Conservation (phyloP, 2,329 filamentous ascomycete genomes). For the Fusarium sp. region DNA sequence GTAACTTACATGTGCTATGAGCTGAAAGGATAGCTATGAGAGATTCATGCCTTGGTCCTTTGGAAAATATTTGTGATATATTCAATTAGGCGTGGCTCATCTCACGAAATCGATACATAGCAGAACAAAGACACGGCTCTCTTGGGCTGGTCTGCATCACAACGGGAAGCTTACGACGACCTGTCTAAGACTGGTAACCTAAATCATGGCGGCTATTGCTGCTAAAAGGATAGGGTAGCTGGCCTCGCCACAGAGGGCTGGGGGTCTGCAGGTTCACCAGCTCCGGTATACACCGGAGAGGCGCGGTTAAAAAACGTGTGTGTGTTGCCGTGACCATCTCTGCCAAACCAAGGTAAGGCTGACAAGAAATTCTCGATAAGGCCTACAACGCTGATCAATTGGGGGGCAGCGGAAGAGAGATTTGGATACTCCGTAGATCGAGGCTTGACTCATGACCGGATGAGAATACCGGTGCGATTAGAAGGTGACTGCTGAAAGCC, state of each 20-base stretch:
- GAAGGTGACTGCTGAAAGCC: constrained; percentile 3
- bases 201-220: constrained; percentile 29
- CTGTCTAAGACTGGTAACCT: constrained; percentile 17
- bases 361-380: constrained; percentile 20
- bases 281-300: constrained; percentile 34
- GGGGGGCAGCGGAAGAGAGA: constrained; percentile 3
- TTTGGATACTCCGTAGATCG: constrained; percentile 7
- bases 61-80: constrained; percentile 1
- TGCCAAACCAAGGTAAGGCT: constrained; percentile 34
- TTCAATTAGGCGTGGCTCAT: neutral
- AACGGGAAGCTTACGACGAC: constrained; percentile 23
- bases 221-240: constrained; percentile 23
- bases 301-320: constrained; percentile 22
- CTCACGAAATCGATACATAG: constrained; percentile 8
- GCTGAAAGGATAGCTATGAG: neutral
- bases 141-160: constrained; percentile 8
- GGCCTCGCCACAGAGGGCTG: constrained; percentile 13
- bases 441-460: constrained; percentile 10
- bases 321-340: constrained; percentile 10
- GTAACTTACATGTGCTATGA: neutral
- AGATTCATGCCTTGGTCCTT: neutral
- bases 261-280: constrained; percentile 12
- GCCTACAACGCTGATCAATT: constrained; percentile 1
- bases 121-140: constrained; percentile 24
- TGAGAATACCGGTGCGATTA: neutral